phyloP scores from a whole-genome alignment of 495 filamentous ascomycete genomes.

The Penicilliopsis zonata region DNA sequence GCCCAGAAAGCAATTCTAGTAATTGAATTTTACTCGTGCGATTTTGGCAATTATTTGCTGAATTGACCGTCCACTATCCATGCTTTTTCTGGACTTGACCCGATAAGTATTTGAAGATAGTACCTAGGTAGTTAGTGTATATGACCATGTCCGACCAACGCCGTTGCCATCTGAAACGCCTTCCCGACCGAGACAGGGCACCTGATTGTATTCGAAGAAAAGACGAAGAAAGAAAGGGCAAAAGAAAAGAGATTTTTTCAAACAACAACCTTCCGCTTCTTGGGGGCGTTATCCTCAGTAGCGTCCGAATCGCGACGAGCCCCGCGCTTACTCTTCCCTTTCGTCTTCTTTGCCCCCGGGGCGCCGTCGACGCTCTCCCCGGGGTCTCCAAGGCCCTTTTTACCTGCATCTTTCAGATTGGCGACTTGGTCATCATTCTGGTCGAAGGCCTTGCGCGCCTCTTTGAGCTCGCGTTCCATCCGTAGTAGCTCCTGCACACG shows the following conservation, averaged over 20 bases:
- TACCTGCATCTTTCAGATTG: conserved; percentile 25
- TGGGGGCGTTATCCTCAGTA: conserved; percentile 27
- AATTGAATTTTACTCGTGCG: too few relatives aligned
- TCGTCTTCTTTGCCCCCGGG: conserved; percentile 20
- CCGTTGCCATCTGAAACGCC: too few relatives aligned
- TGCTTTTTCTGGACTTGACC: too few relatives aligned
- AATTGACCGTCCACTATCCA: too few relatives aligned
- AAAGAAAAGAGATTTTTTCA: too few relatives aligned
- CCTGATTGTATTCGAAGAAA: conserved; percentile 1
- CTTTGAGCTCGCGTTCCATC: conserved; percentile 68
- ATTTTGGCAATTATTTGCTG: too few relatives aligned
- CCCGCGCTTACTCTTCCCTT: conserved; percentile 30
- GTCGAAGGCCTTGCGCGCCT: conserved; percentile 60
- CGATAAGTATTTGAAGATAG: too few relatives aligned
- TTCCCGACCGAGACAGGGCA: too few relatives aligned
- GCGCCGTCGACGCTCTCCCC: conserved; percentile 12
- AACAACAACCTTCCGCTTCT: conserved; percentile 29
- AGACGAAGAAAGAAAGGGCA: conserved; percentile 1
- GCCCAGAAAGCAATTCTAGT: too few relatives aligned
- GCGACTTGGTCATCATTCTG: conserved; percentile 37
- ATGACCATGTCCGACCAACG: too few relatives aligned
- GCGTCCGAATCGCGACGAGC: conserved; percentile 30
- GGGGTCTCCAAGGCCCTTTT: conserved; percentile 20
- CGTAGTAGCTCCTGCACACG: conserved; percentile 78
- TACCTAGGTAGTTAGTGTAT: too few relatives aligned